Percentiles rank a stretch among this genome's conserved stretches.
phyloP scores from a whole-genome alignment of 441 rosid genomes.

The Isatis lusitanica region DNA sequence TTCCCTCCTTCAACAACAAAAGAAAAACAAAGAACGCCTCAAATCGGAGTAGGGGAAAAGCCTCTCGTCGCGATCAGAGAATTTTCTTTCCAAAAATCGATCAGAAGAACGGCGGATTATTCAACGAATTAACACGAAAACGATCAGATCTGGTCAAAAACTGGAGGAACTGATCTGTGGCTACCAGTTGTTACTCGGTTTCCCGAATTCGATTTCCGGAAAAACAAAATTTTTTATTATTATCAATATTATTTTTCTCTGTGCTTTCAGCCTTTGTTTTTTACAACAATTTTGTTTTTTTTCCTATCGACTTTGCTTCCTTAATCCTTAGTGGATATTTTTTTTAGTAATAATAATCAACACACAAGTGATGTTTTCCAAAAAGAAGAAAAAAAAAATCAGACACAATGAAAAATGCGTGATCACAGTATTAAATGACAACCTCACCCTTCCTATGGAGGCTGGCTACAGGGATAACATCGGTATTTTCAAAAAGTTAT shows the following conservation, averaged over 20 bases:
- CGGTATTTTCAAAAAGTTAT: neutral
- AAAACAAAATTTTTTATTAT: neutral
- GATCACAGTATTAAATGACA: neutral
- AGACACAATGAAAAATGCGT: neutral
- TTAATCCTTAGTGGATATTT: conserved; percentile 6
- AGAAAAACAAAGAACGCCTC: neutral
- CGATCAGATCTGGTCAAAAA: conserved; percentile 36
- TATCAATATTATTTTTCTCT: neutral
- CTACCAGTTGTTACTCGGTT: conserved; percentile 31
- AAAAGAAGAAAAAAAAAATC: too few species aligned
- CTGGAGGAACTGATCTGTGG: conserved; percentile 35
- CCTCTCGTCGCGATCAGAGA: conserved; percentile 2
- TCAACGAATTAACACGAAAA: neutral
- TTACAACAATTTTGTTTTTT: neutral
- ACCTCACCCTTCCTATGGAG: neutral
- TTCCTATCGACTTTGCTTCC: neutral
- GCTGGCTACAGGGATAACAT: neutral
- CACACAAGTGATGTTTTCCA: neutral
- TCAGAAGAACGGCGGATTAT: neutral
- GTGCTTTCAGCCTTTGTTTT: neutral
- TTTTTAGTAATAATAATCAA: neutral
- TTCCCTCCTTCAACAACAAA: neutral
- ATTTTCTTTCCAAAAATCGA: neutral
- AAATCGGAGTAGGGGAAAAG: neutral
- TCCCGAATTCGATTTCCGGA: conserved; percentile 31